phyloP scores from a whole-genome alignment of 306 rosid genomes.

The Lathyrus tuberosus region DNA sequence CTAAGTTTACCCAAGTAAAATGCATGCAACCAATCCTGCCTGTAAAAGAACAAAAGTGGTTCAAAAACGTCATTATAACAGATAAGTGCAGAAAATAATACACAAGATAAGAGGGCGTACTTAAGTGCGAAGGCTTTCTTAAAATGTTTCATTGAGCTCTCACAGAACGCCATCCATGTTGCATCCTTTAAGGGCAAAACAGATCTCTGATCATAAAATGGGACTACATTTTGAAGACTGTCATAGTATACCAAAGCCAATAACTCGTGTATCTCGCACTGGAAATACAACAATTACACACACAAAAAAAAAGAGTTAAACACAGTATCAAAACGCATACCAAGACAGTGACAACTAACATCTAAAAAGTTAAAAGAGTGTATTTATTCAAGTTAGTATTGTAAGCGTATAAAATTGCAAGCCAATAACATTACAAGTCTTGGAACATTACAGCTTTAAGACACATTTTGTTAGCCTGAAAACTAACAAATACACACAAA shows the following conservation, averaged over 20 bases:
- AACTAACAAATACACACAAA: not conserved
- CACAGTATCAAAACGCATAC: conserved; percentile 24
- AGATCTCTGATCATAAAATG: conserved; percentile 93
- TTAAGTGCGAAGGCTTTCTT: conserved; percentile 83
- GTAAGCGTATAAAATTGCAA: not conserved
- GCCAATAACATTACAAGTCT: not conserved
- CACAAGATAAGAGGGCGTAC: conserved; percentile 51
- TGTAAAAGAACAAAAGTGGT: conserved; percentile 47
- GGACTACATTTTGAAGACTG: conserved; percentile 96
- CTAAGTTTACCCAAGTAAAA: conserved; percentile 96
- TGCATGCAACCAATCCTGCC: conserved; percentile 96
- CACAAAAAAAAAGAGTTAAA: conserved; percentile 28
- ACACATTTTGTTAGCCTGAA: not conserved
- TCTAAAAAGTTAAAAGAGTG: conserved; percentile 1
- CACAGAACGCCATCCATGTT: conserved; percentile 76
- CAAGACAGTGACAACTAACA: conserved; percentile 31
- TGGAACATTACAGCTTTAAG: not conserved
- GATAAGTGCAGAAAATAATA: conserved; percentile 31
- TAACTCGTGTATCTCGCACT: conserved; percentile 96
- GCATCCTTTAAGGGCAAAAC: conserved; percentile 79
- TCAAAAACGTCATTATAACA: conserved; percentile 22
- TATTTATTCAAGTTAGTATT: conserved; percentile 19
- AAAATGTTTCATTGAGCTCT: conserved; percentile 94
- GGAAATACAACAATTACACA: conserved; percentile 43
- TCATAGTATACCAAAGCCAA: conserved; percentile 96